These are phyloP conservation scores for Calocera cornea DNA, from an alignment of 768 basidiomycete genomes.

Conservation along the genomic window DNA sequence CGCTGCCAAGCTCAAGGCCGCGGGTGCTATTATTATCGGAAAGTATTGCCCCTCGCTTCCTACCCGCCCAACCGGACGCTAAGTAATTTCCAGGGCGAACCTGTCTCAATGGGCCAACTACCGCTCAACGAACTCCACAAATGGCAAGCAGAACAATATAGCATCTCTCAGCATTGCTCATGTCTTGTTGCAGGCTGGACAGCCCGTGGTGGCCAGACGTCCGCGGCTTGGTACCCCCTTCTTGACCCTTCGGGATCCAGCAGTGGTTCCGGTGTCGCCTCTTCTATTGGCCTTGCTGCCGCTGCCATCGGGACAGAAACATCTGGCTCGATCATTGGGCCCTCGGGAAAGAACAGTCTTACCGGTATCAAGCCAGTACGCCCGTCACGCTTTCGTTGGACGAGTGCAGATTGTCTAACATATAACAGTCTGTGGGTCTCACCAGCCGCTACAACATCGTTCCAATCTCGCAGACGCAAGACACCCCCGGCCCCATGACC, in stretches of 20 bases:
- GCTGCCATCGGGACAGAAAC: constrained; percentile 31
- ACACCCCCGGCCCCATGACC: constrained; percentile 45
- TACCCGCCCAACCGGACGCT: not conserved
- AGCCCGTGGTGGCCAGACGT: constrained; percentile 38
- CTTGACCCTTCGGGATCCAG: constrained; percentile 46
- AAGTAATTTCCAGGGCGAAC: constrained; percentile 31
- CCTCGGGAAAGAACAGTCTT: constrained; percentile 38
- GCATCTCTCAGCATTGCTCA: not conserved
- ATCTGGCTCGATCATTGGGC: constrained; percentile 43
- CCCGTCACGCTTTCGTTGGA: too few species aligned
- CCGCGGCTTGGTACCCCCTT: constrained; percentile 37
- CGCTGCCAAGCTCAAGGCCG: constrained; percentile 5
- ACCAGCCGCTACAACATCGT: constrained; percentile 26
- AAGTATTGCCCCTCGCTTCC: not conserved
- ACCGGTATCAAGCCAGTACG: constrained; percentile 50
- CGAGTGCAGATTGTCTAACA: constrained; percentile 45
- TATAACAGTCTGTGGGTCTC: constrained; percentile 2
- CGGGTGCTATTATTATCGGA: constrained; percentile 22
- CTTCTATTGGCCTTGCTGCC: constrained; percentile 38
- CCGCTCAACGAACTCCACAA: constrained; percentile 22
- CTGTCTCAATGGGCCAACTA: constrained; percentile 42
- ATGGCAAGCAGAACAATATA: not conserved
- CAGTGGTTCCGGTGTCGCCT: constrained; percentile 41
- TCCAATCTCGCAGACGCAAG: constrained; percentile 44
- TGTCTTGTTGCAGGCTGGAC: constrained; percentile 41